Conservation (phyloP, 169 alveolate genomes). For the Plasmodium chabaudi region DNA sequence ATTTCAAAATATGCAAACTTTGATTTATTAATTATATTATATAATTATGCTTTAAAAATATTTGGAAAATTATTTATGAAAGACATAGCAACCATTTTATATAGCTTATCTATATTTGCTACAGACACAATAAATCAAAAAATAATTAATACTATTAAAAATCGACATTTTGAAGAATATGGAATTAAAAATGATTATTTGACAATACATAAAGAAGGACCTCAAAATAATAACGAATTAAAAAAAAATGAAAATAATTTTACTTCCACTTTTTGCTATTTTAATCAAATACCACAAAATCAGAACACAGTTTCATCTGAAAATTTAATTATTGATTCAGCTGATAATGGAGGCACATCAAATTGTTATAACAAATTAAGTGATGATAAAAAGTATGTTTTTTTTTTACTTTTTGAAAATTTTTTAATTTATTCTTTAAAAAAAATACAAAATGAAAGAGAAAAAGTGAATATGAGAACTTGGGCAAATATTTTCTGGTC, state of each 20-base stretch:
- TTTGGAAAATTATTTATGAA: conserved; percentile 29
- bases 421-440: conserved; percentile 37
- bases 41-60: conserved; percentile 52
- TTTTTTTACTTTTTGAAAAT: conserved; percentile 44
- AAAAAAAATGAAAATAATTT: background rate
- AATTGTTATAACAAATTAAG: background rate
- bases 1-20: conserved; percentile 32
- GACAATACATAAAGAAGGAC: conserved; percentile 13
- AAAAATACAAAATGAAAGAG: conserved; percentile 39
- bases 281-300: too few species aligned
- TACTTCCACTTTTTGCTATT: background rate
- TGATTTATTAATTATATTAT: conserved; percentile 30
- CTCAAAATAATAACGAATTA: background rate
- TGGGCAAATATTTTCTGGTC: conserved; percentile 72
- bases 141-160: conserved; percentile 17
- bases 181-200: conserved; percentile 28
- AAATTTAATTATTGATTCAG: too few species aligned
- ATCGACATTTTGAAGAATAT: conserved; percentile 12
- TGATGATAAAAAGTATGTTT: conserved; percentile 36
- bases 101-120: conserved; percentile 62
- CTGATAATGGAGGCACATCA: background rate
- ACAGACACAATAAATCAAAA: conserved; percentile 31
- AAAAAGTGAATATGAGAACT: conserved; percentile 50
- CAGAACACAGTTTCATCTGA: too few species aligned
- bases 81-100: conserved; percentile 47